Base-by-base conservation (phyloP, 768 basidiomycete species). In the Termitomyces eurrhizus region DNA sequence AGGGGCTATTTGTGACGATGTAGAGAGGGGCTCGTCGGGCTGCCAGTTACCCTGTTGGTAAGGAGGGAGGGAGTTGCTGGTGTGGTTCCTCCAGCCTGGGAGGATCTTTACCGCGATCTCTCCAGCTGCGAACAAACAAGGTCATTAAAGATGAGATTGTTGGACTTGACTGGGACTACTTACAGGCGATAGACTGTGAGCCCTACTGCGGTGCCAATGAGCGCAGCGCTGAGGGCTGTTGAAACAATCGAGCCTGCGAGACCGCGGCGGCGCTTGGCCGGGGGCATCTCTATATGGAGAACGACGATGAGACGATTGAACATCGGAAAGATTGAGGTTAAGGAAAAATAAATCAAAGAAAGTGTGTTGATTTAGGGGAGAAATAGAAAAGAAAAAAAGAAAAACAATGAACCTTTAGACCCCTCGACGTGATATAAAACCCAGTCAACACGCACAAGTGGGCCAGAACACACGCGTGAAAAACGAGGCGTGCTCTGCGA, bases 181-280 rank as follows among this genome's bases (percentile, higher is more conserved):
- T 71, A 93, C 92, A 93, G 77, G 73, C 90, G 84, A 76, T 92
- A 94, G 45, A 92, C 90, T 49, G 91, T 92, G 63, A 93, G 80
- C 61, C 92, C 92, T 55, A 94, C 92, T 16, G 92, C 92, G 24
- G 90, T 88, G 60, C 92, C 90, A 62, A 94, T 90, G 60, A 94
- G 82, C 50, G 90, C 92, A 64, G 92, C 91, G 74, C 83, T 90
- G 74, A 93, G 77, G 58, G 92, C 92, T 36, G 90, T 90, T 16
- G 90, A 89, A 63, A 93, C 84, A 68, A 94, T 87, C 60, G 89
- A 88, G 63, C 90, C 90, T 64, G 90, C 88, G 73, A 93, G 80
- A 62, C 88, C 88, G 67, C 88, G 85, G 62, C 90, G 89, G 69
- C 87, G 86, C 79, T 93, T 93, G 66, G 84, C 77, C 51, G 90